Percentiles rank a stretch among this genome's conserved stretches.
These are phyloP conservation scores for Fusarium metavorans DNA, from an alignment of 2,329 filamentous ascomycete species.

Conservation along the genomic window DNA sequence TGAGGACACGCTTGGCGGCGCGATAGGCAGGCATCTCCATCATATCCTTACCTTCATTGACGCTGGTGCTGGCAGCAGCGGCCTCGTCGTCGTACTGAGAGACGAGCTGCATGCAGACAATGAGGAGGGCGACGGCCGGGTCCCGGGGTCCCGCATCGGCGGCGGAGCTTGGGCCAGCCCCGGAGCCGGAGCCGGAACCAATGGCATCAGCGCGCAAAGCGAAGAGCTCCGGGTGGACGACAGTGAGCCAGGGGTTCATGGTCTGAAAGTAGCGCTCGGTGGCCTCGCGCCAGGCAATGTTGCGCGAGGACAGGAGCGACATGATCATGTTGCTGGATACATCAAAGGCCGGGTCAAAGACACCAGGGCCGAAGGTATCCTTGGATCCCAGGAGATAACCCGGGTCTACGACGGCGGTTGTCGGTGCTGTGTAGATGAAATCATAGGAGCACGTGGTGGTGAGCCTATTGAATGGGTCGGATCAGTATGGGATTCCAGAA, in stretches of 20 bases:
- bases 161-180: slow-evolving; percentile 9
- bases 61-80: slow-evolving; percentile 39
- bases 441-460: slow-evolving; percentile 52
- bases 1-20: slow-evolving; percentile 53
- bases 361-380: slow-evolving; percentile 37
- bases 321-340: slow-evolving; percentile 54
- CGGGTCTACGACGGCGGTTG: slow-evolving; percentile 48
- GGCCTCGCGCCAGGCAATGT: slow-evolving; percentile 53
- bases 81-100: slow-evolving; percentile 54
- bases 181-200: slow-evolving; percentile 10
- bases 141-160: slow-evolving; percentile 35
- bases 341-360: slow-evolving; percentile 49
- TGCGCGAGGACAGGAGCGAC: slow-evolving; percentile 51
- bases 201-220: slow-evolving; percentile 43
- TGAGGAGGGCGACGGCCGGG: slow-evolving; percentile 52
- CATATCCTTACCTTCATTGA: slow-evolving; percentile 52
- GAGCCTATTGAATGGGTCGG: slow-evolving; percentile 30
- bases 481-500: not conserved
- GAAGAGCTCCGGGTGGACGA: slow-evolving; percentile 56
- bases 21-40: slow-evolving; percentile 55
- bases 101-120: slow-evolving; percentile 58
- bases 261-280: slow-evolving; percentile 54
- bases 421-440: slow-evolving; percentile 52
- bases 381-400: slow-evolving; percentile 45
- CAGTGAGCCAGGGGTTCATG: slow-evolving; percentile 57